Base-by-base conservation (phyloP, 1,284 basidiomycete genomes). In the Hemileia vastatrix region DNA sequence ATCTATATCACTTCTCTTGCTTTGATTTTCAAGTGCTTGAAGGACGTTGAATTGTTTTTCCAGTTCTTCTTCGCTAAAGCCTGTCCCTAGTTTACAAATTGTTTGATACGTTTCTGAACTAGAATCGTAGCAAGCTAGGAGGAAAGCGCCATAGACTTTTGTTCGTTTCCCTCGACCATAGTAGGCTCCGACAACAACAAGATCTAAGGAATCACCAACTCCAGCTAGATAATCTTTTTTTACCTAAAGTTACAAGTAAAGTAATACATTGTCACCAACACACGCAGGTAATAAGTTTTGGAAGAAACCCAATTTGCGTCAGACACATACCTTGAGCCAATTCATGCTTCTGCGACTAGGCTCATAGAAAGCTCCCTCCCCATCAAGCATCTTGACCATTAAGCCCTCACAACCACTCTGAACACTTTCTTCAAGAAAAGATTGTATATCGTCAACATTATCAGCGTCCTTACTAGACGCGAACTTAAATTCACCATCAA, bases 371-470 rank as follows among this genome's bases (percentile, higher is more conserved):
- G 93, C 91, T 13, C 86, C 86, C 43, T 89, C 84, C 23, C 85
- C 88, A 44, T 92, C 87, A 11, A 98, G 80, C 90, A 96, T 95
- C 79, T 99, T 99, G 66, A 99, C 91, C 95, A 99, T 96, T 54
- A 99, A 81, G 2, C 95, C 95, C 76, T 99, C 95, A 76, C 95
- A 98, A 1, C 94, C 92, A 73, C 96, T 92, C 74, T 92, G 94
- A 67, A 99, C 90, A 75, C 89, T 93, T 69, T 92, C 87, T 72
- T 98, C 95, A 15, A 99, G 79, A 81, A 99, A 97, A 0, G 83
- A 77, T 72, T 95, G 91, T 59, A 99, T 97, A 72, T 97, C 92
- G 50, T 98, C 95, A 0, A 85, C 87, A 5, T 86, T 89, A 63
- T 89, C 86, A 24, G 86, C 83, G 74, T 99, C 95, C 1, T 90